Evolutionary conservation across 2,329 filamentous ascomycete genomes (phyloP).

Genomic region (Apiospora saccharicola): DNA sequence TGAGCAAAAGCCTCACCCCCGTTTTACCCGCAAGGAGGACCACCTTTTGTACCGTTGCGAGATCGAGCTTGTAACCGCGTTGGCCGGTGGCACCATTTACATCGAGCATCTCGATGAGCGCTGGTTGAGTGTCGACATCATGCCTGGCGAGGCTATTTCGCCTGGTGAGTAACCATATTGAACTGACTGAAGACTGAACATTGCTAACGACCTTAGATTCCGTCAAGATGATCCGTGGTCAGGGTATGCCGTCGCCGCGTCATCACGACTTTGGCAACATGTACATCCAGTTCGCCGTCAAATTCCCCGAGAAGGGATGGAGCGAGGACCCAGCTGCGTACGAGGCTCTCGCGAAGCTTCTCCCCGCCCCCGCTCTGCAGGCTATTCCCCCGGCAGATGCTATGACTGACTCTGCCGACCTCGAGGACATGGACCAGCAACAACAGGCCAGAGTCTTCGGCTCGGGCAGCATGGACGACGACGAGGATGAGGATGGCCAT

Average conservation of each 20-base stretch:
- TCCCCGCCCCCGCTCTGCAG: conserved; percentile 74
- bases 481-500: conserved; percentile 75
- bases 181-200: not conserved
- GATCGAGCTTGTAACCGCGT: conserved; percentile 92
- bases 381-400: conserved; percentile 77
- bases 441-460: conserved; percentile 73
- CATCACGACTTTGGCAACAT: conserved; percentile 97
- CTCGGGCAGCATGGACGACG: conserved; percentile 71
- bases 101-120: conserved; percentile 97
- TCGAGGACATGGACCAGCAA: conserved; percentile 84
- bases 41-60: conserved; percentile 95
- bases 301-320: conserved; percentile 87
- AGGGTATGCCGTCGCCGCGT: conserved; percentile 96
- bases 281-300: conserved; percentile 97
- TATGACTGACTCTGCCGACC: conserved; percentile 88
- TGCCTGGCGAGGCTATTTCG: conserved; percentile 92
- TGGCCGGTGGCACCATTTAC: conserved; percentile 89
- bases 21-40: conserved; percentile 96
- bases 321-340: conserved; percentile 73
- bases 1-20: conserved; percentile 96
- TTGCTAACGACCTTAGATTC: conserved; percentile 65
- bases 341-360: conserved; percentile 79
- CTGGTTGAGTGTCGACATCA: conserved; percentile 93
- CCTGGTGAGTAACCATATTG: conserved; percentile 70
- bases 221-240: conserved; percentile 92